These are phyloP conservation scores for Phaeotremella skinneri DNA, from an alignment of 768 basidiomycete genomes.

Conservation along the genomic window DNA sequence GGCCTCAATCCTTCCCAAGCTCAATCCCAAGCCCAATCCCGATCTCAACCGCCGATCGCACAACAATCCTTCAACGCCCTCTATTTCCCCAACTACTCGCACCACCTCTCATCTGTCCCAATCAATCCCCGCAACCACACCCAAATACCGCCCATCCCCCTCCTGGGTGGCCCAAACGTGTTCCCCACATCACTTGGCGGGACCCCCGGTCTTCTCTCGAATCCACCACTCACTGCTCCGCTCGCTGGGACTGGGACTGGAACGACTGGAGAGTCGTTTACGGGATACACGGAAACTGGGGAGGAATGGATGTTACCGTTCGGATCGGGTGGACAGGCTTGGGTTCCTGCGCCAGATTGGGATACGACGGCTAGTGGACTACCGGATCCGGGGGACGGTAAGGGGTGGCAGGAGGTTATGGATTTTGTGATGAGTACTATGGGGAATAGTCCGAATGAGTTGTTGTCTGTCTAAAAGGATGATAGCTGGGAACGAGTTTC, in stretches of 20 bases:
- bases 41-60: neutral
- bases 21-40: neutral
- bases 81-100: neutral
- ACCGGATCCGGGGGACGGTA: constrained; percentile 12
- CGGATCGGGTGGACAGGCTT: constrained; percentile 4
- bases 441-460: neutral
- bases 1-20: no score
- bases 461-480: neutral
- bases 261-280: no score
- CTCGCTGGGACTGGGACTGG: no score
- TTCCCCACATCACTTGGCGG: no score
- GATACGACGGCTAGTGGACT: constrained; percentile 18
- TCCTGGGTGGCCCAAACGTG: neutral
- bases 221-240: neutral
- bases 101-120: neutral
- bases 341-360: constrained; percentile 16
- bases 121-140: neutral
- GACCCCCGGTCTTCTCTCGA: no score
- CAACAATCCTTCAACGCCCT: neutral
- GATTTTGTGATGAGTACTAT: constrained; percentile 3
- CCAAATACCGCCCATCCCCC: neutral
- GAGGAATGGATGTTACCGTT: constrained; percentile 1
- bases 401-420: constrained; percentile 11
- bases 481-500: no score
- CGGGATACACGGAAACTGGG: constrained; percentile 7